Base-by-base conservation (phyloP, 805 yeast genomes). In the Nakazawaea anatomiae region DNA sequence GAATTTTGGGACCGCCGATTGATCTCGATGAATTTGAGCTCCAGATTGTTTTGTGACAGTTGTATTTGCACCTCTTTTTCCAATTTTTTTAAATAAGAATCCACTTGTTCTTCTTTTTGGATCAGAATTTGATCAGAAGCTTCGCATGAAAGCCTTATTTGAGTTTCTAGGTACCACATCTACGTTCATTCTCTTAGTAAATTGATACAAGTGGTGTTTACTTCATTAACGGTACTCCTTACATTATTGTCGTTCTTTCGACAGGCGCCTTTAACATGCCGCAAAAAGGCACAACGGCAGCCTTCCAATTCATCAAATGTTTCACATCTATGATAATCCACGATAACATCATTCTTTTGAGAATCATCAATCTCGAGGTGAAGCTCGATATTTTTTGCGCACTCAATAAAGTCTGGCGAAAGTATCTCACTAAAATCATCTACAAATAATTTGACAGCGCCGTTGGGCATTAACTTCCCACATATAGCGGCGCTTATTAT, bases 261-360 rank as follows among this genome's bases (percentile, higher is more conserved):
- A 46, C 50, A 46, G 7, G 7, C 18, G 1, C 6, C 6, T 29
- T 14, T n/a, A 2, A 51, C 11, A 9, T 12, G 10, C 12, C 39
- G 36, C 12, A 46, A 42, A 39, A 34, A 51, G 14, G 8, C 45
- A 39, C 53, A 51, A 8, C 28, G 12, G 29, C 53, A 51, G 18
- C 30, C 25, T 6, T 42, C 47, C 12, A 43, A 9, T 11, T 14
- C 25, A 7, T 38, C 42, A 38, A 42, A 51, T 4, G 50, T 46
- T n/a, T 38, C 47, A 42, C 53, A 51, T n/a, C 50, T 28, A 18
- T 42, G 39, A 31, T 35, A 51, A 42, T 51, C 53, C 10, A 46
- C 50, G 6, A 44, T 44, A 12, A 5, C 28, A 28, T 30, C 44
- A 4, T 11, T 29, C n/a, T 14, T 28, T 7, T 31, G 40, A 11